Evolutionary conservation across 352 stramenopile species (phyloP).

Genomic region (Phytopythium mirpurense): DNA sequence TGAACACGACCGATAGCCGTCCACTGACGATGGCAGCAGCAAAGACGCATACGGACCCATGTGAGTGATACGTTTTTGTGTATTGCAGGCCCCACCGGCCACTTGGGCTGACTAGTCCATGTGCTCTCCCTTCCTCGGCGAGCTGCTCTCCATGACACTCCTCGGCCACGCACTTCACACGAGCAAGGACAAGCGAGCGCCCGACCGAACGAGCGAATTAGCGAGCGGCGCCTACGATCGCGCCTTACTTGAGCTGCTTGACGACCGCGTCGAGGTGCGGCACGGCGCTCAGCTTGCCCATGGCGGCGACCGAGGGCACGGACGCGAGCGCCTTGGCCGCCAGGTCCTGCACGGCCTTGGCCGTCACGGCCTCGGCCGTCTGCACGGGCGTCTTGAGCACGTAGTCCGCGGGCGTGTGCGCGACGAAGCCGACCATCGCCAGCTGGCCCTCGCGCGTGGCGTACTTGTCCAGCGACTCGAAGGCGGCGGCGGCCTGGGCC

Average conservation of each 20-base stretch:
- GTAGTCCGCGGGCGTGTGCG: constrained; percentile 17
- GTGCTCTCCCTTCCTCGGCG: too few species aligned
- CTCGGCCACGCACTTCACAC: too few species aligned
- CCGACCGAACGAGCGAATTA: neutral
- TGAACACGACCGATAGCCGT: too few species aligned
- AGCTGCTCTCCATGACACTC: too few species aligned
- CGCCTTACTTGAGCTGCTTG: constrained; percentile 74
- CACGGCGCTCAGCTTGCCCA: constrained; percentile 67
- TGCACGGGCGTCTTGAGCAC: constrained; percentile 34
- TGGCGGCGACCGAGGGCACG: constrained; percentile 67
- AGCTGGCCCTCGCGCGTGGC: constrained; percentile 39
- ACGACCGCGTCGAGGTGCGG: constrained; percentile 67
- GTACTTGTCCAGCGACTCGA: constrained; percentile 35
- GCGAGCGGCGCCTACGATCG: neutral
- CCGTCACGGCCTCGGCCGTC: constrained; percentile 42
- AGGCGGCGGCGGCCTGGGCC: constrained; percentile 57
- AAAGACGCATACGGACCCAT: too few species aligned
- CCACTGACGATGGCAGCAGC: too few species aligned
- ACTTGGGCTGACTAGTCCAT: too few species aligned
- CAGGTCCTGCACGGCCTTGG: constrained; percentile 67
- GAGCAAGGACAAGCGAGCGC: too few species aligned
- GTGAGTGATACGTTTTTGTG: constrained; percentile 2
- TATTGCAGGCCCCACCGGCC: neutral
- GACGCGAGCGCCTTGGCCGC: constrained; percentile 70
- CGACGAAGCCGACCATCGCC: constrained; percentile 33